Base-by-base conservation (phyloP, 208 protist species). In the Tritrichomonas musculus region DNA sequence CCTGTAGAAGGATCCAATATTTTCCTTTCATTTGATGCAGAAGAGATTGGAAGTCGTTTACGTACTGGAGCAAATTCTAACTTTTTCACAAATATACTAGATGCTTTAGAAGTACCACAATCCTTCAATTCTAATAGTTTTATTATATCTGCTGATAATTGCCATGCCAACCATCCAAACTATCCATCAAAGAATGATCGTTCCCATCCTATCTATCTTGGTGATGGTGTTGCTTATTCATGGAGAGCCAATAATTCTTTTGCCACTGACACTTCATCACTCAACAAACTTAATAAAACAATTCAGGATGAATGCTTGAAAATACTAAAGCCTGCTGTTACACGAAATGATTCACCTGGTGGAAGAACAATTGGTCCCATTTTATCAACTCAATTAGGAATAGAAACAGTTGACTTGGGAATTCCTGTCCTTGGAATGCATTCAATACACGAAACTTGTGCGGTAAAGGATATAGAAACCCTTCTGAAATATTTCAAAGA, bases 281-380 rank as follows among this genome's bases (percentile, higher is more conserved):
- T 77, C 27, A 8, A 77, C 13, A 5, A 25, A 30, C 8, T 30
- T 33, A 77, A 25, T 14, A 11, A 77, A 41, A 30, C 13, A 33
- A 30, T 77, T 77, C 27, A 8, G 27, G 8, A 77, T 77, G 8
- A 5, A n/a, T 77, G 11, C 36, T n/a, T n/a, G n/a, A n/a, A n/a
- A n/a, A n/a, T n/a, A n/a, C n/a, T n/a, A n/a, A 41, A 77, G 8
- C 27, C 27, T 33, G 27, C 36, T 77, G 82, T 50, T 66, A 66
- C n/a, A 39, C 5, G 50, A 65, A 92, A 92, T 20, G 82, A 50
- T 57, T 57, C 17, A 57, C 20, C 39, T 41, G 30, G 49, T 41
- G 82, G 82, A 33, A 50, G 49, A 49, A 92, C 82, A 69, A 92
- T 92, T 44, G 82, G 82, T 39, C 82, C 82, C 13, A 92, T n/a